Evolutionary conservation across 2,329 filamentous ascomycete genomes (phyloP), one percentile per base, ranked within the genome.

Genomic region (Samsoniella hepiali): DNA sequence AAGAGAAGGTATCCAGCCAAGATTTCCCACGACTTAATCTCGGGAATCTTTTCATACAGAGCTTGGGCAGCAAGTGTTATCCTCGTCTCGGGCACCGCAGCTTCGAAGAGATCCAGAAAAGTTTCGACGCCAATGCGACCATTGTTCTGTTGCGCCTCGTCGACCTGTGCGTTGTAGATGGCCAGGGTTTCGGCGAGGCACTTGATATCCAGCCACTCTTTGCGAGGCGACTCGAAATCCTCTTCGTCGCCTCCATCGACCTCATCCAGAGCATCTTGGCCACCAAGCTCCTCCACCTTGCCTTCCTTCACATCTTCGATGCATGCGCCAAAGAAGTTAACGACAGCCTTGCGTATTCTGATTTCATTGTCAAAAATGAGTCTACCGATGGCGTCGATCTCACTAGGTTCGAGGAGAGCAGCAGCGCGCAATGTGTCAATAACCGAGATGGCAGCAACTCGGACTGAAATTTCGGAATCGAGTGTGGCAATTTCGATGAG

Each of bases 401-500:
- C 95, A 68, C 91, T 87, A 0, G 94, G 93, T 69, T 98, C 93
- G 1, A 99, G 83, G 75, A 97, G 86, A 31, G 93, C 94, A 6
- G 89, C 90, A 66, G 92, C 88, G 62, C 94, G 88, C 63, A 99
- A 83, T 31, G 89, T 83, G 68, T 96, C 91, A 22, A 97, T 86
- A 47, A 97, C 84, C 60, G 91, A 86, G 55, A 99, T 90, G 9
- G 91, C 89, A 7, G 88, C 84, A 8, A 92, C 89, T 42, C 95
- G 88, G 36, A 98, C 92, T 59, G 83, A 84, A 15, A 90, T 80
- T 69, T 99, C 95, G 0, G 89, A 85, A 74, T 99, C 95, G 65
- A 87, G 86, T 7, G 90, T 91, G 0, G 93, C 93, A 81, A 99
- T 97, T 77, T 99, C 95, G 32, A 98, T 89, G 45, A 99, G 81